Evolutionary conservation across 805 yeast genomes (phyloP), one percentile per base, ranked within the genome.

Genomic region (Starmerella sp.): DNA sequence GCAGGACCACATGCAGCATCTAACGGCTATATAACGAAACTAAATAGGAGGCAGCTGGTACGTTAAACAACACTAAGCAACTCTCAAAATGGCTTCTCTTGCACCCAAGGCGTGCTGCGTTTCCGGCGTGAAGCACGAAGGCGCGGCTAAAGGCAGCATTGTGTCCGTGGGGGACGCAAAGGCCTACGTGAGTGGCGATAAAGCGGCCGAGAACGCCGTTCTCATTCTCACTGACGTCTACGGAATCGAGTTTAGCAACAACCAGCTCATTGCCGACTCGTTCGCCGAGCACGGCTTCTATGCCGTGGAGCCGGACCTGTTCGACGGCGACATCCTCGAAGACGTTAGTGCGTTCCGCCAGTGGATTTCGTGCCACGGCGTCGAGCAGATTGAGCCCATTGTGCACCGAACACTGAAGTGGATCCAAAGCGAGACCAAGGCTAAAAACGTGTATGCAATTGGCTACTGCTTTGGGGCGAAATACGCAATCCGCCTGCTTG

Each of bases 401-500:
- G 76, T 80, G 44, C 75, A 75, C 37, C 68, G 67, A 5, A 84
- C 77, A 62, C 64, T 83, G 57, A 62, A 66, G 2, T 65, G 64
- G 8, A 68, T 84, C 54, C 77, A 71, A 56, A 63, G 65, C 31
- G 77, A 76, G 54, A 66, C 69, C 54, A 69, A 69, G n/a, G 77
- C 80, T n/a, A 67, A 72, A 51, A 79, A 74, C 60, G 57, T 83
- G 14, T 54, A 53, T 31, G 30, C 61, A 28, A 81, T 77, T 45
- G 96, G 96, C 29, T 81, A 87, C 73, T 88, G 96, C 71, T 88
- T 74, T 60, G 96, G 96, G 66, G 95, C 87, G 42, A 84, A 82
- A 68, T 81, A 73, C 62, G 80, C 78, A 36, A 62, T 84, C 55
- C 80, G 76, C 57, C 81, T 55, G 67, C 79, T 34, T 67, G 74